These are phyloP conservation scores for Cochlearia excelsa DNA, from an alignment of 345 rosid genomes.

Conservation along the genomic window DNA sequence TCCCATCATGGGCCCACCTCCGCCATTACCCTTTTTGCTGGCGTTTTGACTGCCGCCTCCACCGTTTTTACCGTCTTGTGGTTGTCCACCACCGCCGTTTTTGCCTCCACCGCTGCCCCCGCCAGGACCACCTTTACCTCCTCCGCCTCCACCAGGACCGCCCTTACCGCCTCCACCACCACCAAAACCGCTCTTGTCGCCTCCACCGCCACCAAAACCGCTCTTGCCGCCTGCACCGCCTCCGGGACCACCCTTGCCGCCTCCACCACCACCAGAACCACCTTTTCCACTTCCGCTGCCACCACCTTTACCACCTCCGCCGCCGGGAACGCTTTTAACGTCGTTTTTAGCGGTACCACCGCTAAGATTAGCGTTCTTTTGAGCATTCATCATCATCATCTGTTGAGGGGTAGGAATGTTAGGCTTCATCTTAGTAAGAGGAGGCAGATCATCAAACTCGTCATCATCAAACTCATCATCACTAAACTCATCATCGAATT, in stretches of 20 bases:
- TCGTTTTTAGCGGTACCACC: conserved; percentile 43
- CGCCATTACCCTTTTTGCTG: conserved; percentile 31
- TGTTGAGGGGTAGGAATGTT: conserved; percentile 40
- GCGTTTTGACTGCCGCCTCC: conserved; percentile 35
- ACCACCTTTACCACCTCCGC: conserved; percentile 15
- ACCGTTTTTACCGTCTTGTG: conserved; percentile 33
- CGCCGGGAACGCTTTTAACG: conserved; percentile 30
- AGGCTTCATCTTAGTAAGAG: conserved; percentile 50
- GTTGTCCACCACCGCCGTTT: conserved; percentile 37
- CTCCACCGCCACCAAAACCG: conserved; percentile 43
- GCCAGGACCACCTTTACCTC: conserved; percentile 30
- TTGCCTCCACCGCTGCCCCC: conserved; percentile 44
- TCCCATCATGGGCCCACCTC: conserved; percentile 32
- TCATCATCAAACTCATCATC: conserved; percentile 36
- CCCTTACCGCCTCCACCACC: conserved; percentile 33
- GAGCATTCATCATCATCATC: conserved; percentile 47
- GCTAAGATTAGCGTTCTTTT: conserved; percentile 43
- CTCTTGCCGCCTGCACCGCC: conserved; percentile 42
- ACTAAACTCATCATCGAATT: conserved; percentile 40
- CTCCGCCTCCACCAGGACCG: conserved; percentile 32
- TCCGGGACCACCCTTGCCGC: conserved; percentile 28
- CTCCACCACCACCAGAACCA: conserved; percentile 32
- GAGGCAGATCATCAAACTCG: conserved; percentile 45
- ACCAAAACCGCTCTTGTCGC: conserved; percentile 20
- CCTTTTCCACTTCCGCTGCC: conserved; percentile 26